Conservation (phyloP, 2,329 filamentous ascomycete species). For the Verticillium nubilum region DNA sequence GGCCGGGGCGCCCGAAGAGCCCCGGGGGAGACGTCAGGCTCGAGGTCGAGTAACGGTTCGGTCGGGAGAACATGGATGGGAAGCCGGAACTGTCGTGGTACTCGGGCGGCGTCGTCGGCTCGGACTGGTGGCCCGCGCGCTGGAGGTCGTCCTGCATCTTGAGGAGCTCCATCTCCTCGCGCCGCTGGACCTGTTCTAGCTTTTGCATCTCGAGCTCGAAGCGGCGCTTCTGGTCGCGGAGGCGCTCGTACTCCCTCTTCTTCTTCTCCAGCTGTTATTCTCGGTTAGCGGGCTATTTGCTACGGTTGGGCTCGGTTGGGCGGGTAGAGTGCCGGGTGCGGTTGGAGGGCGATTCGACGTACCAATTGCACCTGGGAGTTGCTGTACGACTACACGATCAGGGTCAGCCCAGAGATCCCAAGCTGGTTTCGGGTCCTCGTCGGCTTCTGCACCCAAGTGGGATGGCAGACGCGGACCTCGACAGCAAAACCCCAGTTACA, state of each 20-base stretch:
- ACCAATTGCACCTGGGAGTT: slow-evolving; percentile 74
- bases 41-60: slow-evolving; percentile 83
- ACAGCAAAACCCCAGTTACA: not conserved
- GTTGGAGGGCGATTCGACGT: slow-evolving; percentile 31
- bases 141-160: slow-evolving; percentile 77
- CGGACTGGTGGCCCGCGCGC: slow-evolving; percentile 72
- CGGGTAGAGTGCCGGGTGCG: not conserved
- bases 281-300: not conserved
- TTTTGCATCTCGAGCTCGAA: slow-evolving; percentile 92
- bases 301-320: not conserved
- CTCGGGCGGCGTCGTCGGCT: slow-evolving; percentile 94
- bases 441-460: not conserved
- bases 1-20: slow-evolving; percentile 64
- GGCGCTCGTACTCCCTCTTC: slow-evolving; percentile 83
- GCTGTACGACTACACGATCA: slow-evolving; percentile 35
- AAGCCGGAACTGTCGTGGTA: slow-evolving; percentile 75
- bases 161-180: slow-evolving; percentile 77
- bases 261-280: slow-evolving; percentile 78
- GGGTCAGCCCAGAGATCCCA: slow-evolving; percentile 4
- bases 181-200: slow-evolving; percentile 77
- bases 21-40: slow-evolving; percentile 80
- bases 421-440: not conserved
- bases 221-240: slow-evolving; percentile 80
- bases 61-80: slow-evolving; percentile 72
- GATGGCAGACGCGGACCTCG: not conserved